These are phyloP conservation scores for Toxicodendron radicans DNA, from an alignment of 345 rosid genomes.

Conservation along the genomic window DNA sequence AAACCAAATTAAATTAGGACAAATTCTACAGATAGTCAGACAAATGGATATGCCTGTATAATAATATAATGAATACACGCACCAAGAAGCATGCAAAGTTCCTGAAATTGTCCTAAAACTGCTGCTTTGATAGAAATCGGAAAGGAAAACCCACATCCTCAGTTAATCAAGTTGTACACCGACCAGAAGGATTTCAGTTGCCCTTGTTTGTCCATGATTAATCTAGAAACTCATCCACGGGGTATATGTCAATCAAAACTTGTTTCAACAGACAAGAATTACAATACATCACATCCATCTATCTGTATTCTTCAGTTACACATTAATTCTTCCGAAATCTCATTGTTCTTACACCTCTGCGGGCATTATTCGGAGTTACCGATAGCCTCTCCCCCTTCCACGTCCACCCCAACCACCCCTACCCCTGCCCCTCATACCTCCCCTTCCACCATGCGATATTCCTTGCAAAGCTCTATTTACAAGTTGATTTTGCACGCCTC, in stretches of 20 bases:
- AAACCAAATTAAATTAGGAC: neutral
- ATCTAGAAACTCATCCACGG: slow-evolving; percentile 15
- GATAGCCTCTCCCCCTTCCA: slow-evolving; percentile 61
- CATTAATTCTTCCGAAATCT: slow-evolving; percentile 10
- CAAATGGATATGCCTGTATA: neutral
- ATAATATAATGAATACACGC: neutral
- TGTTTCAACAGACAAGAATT: slow-evolving; percentile 15
- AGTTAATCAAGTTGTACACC: neutral
- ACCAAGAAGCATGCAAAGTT: slow-evolving; percentile 5
- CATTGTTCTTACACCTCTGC: neutral
- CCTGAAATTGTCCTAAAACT: neutral
- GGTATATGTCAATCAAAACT: slow-evolving; percentile 17
- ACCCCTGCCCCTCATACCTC: slow-evolving; percentile 61
- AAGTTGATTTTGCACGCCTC: slow-evolving; percentile 72
- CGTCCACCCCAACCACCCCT: slow-evolving; percentile 62
- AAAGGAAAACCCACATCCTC: slow-evolving; percentile 5
- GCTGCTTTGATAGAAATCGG: neutral
- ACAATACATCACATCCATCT: slow-evolving; percentile 24
- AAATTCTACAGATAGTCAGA: slow-evolving; percentile 10
- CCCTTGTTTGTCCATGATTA: slow-evolving; percentile 16
- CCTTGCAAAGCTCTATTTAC: slow-evolving; percentile 92
- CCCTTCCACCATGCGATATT: slow-evolving; percentile 72
- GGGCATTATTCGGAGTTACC: slow-evolving; percentile 29
- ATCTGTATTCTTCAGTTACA: slow-evolving; percentile 10
- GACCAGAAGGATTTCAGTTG: neutral